Base-by-base conservation (phyloP, 441 rosid species). In the Brassica hybrid region DNA sequence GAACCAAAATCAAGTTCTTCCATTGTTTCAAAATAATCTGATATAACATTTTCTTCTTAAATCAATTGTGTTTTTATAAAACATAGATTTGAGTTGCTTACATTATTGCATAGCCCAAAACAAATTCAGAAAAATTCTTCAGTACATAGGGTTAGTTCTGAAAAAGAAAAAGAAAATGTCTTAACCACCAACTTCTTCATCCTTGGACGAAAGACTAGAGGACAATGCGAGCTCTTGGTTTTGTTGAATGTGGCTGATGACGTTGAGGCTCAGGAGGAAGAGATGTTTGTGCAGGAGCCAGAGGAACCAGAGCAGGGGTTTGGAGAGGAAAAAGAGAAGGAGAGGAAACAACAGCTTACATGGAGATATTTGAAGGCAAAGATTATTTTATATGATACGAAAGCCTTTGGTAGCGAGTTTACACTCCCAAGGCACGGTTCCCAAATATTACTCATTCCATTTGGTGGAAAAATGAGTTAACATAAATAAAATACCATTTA, bases 291-390 rank as follows among this genome's bases (percentile, higher is more conserved):
- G 50, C 5, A 43, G 50, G 50, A 43, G 50, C n/a, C 50, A 2
- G 50, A 43, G 50, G 50, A 43, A 43, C 50, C n/a, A 5, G 50
- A 43, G 50, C n/a, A 43, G n/a, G 50, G 50, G 50, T 43, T 43
- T 43, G 50, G 50, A 43, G 50, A 11, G 50, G 50, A 43, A 78
- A 64, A 30, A 30, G 34, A 30, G 34, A 30, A 30, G 34, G 34
- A 30, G 34, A 30, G 2, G 34, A 30, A 30, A 30, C 73, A 90
- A 1, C 77, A 30, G 34, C 34, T 76, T 38, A 83, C 83, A 60
- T 81, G 83, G 17, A 73, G 73, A 36, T 89, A 83, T 59, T 87
- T 86, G 71, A 87, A 89, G 54, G 84, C 1, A 89, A 86, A 82
- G 81, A 88, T 2, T 91, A 89, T 69, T 89, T 83, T 13, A 83